Evolutionary conservation across 768 basidiomycete species (phyloP), one percentile per base, ranked within the genome.

Genomic region (Pleurotus sapidus): DNA sequence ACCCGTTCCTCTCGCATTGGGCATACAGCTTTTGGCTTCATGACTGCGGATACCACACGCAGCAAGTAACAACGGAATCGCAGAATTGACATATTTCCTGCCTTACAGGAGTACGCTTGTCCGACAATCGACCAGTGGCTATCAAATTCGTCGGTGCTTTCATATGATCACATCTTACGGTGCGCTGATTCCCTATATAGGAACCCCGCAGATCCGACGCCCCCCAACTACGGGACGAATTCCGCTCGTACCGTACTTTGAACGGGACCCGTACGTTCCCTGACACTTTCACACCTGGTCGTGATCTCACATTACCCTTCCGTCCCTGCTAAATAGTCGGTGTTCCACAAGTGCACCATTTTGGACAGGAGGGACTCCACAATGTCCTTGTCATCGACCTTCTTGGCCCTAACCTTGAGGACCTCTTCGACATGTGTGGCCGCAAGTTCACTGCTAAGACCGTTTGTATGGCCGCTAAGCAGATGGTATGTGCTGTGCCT

Each of bases 351-450:
- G 97, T 98, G 25, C 94, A 98, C 74, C 91, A 99, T 78, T 99
- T 98, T 67, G 96, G 96, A 48, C 95, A 97, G 72, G 96, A 99
- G 73, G 97, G 96, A 12, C 81, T 98, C 42, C 97, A 99, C 77
- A 99, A 99, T 72, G 93, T 92, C 57, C 84, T 93, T 49, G 91
- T 91, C 70, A 91, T 95, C 59, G 96, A 99, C 75, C 80, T 99
- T 27, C 81, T 99, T 12, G 97, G 96, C n/a, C 96, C 96, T 18
- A 96, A 95, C 65, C 77, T 99, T 45, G 96, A 99, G 74, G 96
- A 99, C 69, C 81, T 99, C 34, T 98, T 99, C 68, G 96, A 98
- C 74, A 95, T 97, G 93, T 98, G 95, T 70, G 86, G 89, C n/a
- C 88, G 96, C 63, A 98, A 98, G 75, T 99, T 98, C 75, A 85